These are phyloP conservation scores for Trichoderma erinaceum DNA, from an alignment of 495 filamentous ascomycete genomes.

Conservation along the genomic window DNA sequence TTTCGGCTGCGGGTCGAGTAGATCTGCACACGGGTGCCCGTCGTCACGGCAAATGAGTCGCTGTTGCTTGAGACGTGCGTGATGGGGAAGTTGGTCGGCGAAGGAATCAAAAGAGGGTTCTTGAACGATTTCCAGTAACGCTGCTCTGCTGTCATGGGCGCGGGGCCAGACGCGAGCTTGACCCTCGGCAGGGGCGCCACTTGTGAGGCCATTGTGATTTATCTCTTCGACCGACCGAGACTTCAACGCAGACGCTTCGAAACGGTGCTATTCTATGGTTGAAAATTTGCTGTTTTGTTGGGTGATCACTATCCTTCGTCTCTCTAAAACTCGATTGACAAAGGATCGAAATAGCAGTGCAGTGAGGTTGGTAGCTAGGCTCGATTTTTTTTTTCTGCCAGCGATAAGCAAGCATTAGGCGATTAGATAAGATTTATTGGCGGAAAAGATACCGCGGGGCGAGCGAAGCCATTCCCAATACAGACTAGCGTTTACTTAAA, in stretches of 20 bases:
- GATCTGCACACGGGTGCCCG: conserved; percentile 84
- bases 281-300: neutral
- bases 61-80: conserved; percentile 39
- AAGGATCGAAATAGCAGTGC: neutral
- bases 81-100: conserved; percentile 55
- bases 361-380: neutral
- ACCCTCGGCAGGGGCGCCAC: conserved; percentile 74
- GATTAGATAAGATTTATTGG: neutral
- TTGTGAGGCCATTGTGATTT: conserved; percentile 71
- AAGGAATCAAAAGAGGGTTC: conserved; percentile 78
- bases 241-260: neutral
- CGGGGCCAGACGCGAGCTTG: conserved; percentile 72
- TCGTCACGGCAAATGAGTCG: conserved; percentile 88
- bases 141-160: conserved; percentile 77
- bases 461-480: neutral
- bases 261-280: neutral
- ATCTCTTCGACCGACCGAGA: neutral
- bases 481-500: neutral
- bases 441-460: neutral
- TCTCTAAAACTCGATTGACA: neutral
- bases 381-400: conserved; percentile 4
- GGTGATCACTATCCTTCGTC: neutral
- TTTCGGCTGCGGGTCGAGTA: conserved; percentile 86
- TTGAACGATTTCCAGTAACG: conserved; percentile 88
- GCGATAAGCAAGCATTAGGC: neutral